These are phyloP conservation scores for Leptographium wingfieldii DNA, from an alignment of 2,329 filamentous ascomycete species.

Conservation along the genomic window DNA sequence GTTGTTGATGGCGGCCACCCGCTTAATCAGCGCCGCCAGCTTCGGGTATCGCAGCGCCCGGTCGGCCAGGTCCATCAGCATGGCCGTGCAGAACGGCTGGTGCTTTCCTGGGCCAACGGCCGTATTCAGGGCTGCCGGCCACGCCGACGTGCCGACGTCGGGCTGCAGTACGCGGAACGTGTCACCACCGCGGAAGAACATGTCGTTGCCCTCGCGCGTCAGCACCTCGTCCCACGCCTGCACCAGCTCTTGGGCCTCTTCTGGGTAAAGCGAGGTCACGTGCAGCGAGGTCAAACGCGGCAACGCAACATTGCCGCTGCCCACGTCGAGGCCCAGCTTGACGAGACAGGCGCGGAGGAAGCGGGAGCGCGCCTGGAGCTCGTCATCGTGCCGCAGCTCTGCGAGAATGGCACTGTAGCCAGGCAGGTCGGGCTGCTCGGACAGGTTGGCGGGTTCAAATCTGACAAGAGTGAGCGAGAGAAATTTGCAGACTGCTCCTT, in stretches of 20 bases:
- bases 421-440: conserved; percentile 51
- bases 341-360: conserved; percentile 71
- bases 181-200: conserved; percentile 70
- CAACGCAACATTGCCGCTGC: conserved; percentile 51
- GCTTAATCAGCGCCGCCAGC: conserved; percentile 29
- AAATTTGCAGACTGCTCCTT: not conserved
- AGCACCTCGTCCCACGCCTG: conserved; percentile 55
- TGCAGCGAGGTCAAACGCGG: conserved; percentile 73
- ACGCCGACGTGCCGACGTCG: conserved; percentile 25
- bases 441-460: conserved; percentile 70
- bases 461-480: conserved; percentile 28
- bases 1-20: conserved; percentile 29
- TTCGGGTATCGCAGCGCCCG: conserved; percentile 10
- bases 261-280: conserved; percentile 55
- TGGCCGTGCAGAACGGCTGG: conserved; percentile 7
- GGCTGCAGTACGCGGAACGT: conserved; percentile 66
- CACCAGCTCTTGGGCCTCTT: conserved; percentile 46
- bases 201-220: conserved; percentile 49
- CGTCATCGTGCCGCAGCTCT: conserved; percentile 55
- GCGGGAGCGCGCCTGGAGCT: conserved; percentile 40
- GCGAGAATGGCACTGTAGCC: conserved; percentile 60
- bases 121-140: conserved; percentile 1
- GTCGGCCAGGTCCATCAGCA: conserved; percentile 10
- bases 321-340: conserved; percentile 74
- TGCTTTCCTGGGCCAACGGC: not conserved